Evolutionary conservation across 139 green algal species (phyloP).

Genomic region (Nannochloris sp.): DNA sequence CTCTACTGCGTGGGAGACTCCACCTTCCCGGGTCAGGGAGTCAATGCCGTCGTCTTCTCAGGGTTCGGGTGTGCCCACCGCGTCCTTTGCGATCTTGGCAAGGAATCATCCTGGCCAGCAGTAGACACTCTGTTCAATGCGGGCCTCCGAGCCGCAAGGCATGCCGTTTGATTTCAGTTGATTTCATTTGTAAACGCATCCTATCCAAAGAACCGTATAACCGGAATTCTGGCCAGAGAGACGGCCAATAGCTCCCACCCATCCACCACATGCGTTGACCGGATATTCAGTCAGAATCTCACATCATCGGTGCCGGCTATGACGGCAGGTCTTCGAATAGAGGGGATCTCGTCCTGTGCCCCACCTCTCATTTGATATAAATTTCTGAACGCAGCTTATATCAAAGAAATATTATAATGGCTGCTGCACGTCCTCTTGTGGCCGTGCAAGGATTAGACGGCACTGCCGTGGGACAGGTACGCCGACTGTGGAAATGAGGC

Average conservation of each 20-base stretch:
- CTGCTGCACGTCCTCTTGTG: constrained; percentile 74
- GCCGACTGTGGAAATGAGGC: not conserved
- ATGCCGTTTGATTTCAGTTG: constrained; percentile 11
- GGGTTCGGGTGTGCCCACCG: constrained; percentile 89
- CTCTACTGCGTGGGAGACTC: constrained; percentile 96
- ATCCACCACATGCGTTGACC: too few species aligned
- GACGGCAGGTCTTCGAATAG: not conserved
- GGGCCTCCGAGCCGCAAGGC: constrained; percentile 35
- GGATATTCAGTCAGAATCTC: too few species aligned
- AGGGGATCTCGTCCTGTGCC: not conserved
- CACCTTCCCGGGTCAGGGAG: constrained; percentile 87
- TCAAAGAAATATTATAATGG: constrained; percentile 36
- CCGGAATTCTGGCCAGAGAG: too few species aligned
- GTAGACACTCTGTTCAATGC: constrained; percentile 58
- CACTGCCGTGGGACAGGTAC: constrained; percentile 8
- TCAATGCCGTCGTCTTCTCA: constrained; percentile 92
- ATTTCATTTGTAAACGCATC: not conserved
- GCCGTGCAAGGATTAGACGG: constrained; percentile 63
- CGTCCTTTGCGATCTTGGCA: constrained; percentile 70
- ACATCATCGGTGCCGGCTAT: not conserved
- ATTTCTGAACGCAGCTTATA: not conserved
- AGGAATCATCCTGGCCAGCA: constrained; percentile 46
- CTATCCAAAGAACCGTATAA: too few species aligned
- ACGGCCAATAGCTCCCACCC: too few species aligned
- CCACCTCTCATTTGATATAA: not conserved